A percentile compares a stretch with the other conserved stretches of the same genome.
Evolutionary conservation across 1,139 yeast species (phyloP).

Genomic region (Zygoascus sp.): DNA sequence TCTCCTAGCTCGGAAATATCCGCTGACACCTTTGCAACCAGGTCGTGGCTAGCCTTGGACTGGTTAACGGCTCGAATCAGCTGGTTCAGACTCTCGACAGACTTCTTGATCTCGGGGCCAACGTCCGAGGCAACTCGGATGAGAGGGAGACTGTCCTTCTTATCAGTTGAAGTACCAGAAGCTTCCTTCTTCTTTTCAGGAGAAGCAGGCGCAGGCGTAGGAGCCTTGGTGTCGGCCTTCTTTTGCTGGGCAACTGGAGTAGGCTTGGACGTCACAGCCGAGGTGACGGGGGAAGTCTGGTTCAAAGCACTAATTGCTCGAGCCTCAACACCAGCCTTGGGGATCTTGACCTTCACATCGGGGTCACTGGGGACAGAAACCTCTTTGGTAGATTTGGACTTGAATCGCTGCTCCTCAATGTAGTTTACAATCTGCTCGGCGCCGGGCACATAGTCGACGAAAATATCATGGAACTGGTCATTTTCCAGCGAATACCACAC

Average conservation of each 20-base stretch:
- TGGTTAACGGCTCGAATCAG: slow-evolving; percentile 50
- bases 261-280: slow-evolving; percentile 9
- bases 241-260: slow-evolving; percentile 8
- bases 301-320: slow-evolving; percentile 15
- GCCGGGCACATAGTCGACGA: slow-evolving; percentile 57
- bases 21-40: slow-evolving; percentile 27
- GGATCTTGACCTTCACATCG: slow-evolving; percentile 38
- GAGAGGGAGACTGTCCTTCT: slow-evolving; percentile 23
- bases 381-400: background rate
- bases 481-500: slow-evolving; percentile 36
- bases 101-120: slow-evolving; percentile 46
- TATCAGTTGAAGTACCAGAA: slow-evolving; percentile 5
- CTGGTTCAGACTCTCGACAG: slow-evolving; percentile 49
- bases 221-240: slow-evolving; percentile 13
- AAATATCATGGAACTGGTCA: slow-evolving; percentile 41
- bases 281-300: slow-evolving; percentile 7
- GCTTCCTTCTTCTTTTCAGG: slow-evolving; percentile 4
- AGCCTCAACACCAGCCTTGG: slow-evolving; percentile 40
- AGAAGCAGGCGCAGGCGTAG: slow-evolving; percentile 19
- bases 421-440: slow-evolving; percentile 50
- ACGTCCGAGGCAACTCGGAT: slow-evolving; percentile 31
- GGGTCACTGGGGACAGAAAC: slow-evolving; percentile 4
- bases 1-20: slow-evolving; percentile 31
- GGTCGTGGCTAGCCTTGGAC: slow-evolving; percentile 31
- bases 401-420: slow-evolving; percentile 43